These are phyloP conservation scores for Pseudoturritis turrita DNA, from an alignment of 345 rosid genomes.

Conservation along the genomic window DNA sequence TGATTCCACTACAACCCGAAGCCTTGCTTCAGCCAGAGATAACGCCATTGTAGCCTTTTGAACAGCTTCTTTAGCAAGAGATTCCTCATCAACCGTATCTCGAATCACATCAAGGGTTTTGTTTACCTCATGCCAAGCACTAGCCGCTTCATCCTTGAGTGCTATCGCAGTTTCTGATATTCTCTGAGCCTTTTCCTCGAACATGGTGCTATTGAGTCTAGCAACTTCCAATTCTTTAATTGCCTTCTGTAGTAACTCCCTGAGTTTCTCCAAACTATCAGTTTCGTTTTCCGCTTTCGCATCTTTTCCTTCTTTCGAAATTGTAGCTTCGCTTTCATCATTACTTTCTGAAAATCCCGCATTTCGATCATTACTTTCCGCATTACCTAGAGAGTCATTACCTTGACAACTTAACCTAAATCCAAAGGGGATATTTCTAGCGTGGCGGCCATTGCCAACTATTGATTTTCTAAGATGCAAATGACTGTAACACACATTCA, in stretches of 20 bases:
- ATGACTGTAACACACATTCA: constrained; percentile 28
- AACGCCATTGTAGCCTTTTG: constrained; percentile 77
- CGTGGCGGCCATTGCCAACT: constrained; percentile 27
- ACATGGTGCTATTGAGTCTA: constrained; percentile 62
- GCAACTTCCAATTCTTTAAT: constrained; percentile 73
- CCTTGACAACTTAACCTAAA: constrained; percentile 48
- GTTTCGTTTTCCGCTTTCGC: constrained; percentile 34
- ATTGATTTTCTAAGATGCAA: constrained; percentile 31
- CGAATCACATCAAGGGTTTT: constrained; percentile 49
- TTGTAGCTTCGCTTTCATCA: constrained; percentile 33
- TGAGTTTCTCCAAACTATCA: constrained; percentile 53
- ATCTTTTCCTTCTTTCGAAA: constrained; percentile 32
- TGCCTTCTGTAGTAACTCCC: constrained; percentile 56
- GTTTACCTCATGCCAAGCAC: constrained; percentile 64
- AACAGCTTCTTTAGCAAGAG: constrained; percentile 62
- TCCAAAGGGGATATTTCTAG: constrained; percentile 29
- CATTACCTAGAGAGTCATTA: constrained; percentile 54
- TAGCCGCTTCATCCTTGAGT: constrained; percentile 66
- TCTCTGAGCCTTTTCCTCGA: constrained; percentile 85
- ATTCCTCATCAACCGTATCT: constrained; percentile 59
- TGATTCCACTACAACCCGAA: constrained; percentile 60
- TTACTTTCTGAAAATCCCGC: constrained; percentile 37
- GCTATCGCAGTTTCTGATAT: constrained; percentile 85
- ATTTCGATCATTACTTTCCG: constrained; percentile 55
- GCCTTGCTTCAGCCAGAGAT: constrained; percentile 84